Evolutionary conservation across 805 yeast genomes (phyloP), one percentile per base, ranked within the genome.

Genomic region (Blastobotrys mokoenaii): DNA sequence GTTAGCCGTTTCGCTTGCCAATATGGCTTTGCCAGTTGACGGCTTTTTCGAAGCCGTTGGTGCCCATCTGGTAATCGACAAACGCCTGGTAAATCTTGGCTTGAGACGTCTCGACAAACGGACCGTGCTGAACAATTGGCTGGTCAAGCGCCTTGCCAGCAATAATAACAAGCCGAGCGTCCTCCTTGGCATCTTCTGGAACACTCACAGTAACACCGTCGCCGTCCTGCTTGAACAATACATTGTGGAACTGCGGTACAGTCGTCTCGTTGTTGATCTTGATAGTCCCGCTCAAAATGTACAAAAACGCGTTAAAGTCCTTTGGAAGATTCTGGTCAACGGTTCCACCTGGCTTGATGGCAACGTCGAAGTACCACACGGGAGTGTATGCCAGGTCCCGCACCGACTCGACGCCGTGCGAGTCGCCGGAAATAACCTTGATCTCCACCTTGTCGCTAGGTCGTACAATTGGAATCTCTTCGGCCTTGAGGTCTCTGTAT

Each of bases 361-460:
- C 72, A 61, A 68, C 83, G 56, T 80, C 82, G 57, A 84, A 84
- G 63, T 79, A 84, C 51, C 79, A 76, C 18, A 86, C 76, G 32
- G 95, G 93, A 8, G 94, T 84, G 59, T 82, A 83, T 1, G 95
- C 93, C 56, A 84, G 70, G 48, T 84, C 88, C 54, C 77, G 74
- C 9, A 73, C 72, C 6, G 88, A 82, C 50, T 79, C 79, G n/a
- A 80, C 79, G 4, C 90, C 95, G 56, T 82, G 79, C 8, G 84
- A 66, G 48, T 72, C 72, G 42, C 96, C 96, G 38, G 86, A 77
- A 44, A 86, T 83, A 22, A 86, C 93, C 55, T 76, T 76, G 36
- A 85, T 80, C 16, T 63, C 64, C 34, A 82, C 75, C 58, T 79
- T 74, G 53, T 82, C 87, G 47, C 76, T 72, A 39, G 84, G 82